These are phyloP conservation scores for Dactylonectria estremocensis DNA, from an alignment of 2,329 filamentous ascomycete genomes.

Conservation along the genomic window DNA sequence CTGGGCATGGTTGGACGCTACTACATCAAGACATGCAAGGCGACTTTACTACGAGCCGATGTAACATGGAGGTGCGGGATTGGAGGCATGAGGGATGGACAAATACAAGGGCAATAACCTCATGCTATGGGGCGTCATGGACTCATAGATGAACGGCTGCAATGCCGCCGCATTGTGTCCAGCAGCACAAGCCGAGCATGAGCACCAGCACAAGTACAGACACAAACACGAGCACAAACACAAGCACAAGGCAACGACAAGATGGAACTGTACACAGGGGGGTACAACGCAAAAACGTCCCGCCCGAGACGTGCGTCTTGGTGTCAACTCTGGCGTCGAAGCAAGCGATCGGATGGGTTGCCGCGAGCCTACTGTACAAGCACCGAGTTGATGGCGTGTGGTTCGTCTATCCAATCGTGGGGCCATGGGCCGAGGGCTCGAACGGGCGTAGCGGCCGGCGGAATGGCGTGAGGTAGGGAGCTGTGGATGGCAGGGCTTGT, in stretches of 20 bases:
- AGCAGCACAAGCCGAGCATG: slow-evolving; percentile 9
- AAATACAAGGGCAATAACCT: slow-evolving; percentile 5
- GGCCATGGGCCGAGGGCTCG: slow-evolving; percentile 45
- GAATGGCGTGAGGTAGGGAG: slow-evolving; percentile 49
- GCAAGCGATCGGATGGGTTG: slow-evolving; percentile 41
- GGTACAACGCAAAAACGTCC: slow-evolving; percentile 17
- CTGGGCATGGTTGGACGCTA: slow-evolving; percentile 16
- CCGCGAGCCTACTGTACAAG: slow-evolving; percentile 32
- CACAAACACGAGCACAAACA: slow-evolving; percentile 6
- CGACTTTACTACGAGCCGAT: slow-evolving; percentile 27
- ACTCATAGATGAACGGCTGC: slow-evolving; percentile 4
- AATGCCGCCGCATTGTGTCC: slow-evolving; percentile 3
- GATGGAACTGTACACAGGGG: background rate
- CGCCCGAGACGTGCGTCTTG: slow-evolving; percentile 30
- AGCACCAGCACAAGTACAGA: slow-evolving; percentile 6
- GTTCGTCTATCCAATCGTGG: slow-evolving; percentile 45
- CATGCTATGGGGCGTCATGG: slow-evolving; percentile 2
- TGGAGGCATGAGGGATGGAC: slow-evolving; percentile 1
- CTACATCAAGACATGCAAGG: slow-evolving; percentile 24
- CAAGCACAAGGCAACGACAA: background rate
- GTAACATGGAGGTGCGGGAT: slow-evolving; percentile 20
- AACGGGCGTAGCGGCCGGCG: slow-evolving; percentile 49
- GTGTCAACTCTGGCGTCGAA: slow-evolving; percentile 1
- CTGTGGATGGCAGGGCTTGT: slow-evolving; percentile 33
- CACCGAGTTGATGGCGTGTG: slow-evolving; percentile 36